Evolutionary conservation across 1,284 basidiomycete species (phyloP).

Genomic region (Boletus austroedulis): DNA sequence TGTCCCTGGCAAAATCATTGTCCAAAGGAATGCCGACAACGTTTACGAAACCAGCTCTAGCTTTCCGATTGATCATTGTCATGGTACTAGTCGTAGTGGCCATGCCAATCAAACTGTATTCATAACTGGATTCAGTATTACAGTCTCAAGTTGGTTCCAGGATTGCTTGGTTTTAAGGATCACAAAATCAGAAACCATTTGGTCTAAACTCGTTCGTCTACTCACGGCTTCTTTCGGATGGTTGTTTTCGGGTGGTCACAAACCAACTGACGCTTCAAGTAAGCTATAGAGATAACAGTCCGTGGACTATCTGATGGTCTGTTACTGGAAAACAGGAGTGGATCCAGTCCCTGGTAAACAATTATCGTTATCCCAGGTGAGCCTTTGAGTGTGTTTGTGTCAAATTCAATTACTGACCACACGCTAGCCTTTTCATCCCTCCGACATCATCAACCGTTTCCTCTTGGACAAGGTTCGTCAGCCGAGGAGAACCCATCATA

Average conservation of each 20-base stretch:
- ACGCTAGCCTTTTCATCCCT: slow-evolving; percentile 2
- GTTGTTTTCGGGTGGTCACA: not conserved
- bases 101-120: not conserved
- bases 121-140: not conserved
- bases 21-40: no score
- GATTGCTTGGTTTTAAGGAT: not conserved
- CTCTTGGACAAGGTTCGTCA: not conserved
- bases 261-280: not conserved
- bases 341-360: not conserved
- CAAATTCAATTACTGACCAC: not conserved
- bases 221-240: not conserved
- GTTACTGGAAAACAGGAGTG: not conserved
- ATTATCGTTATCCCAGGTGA: not conserved
- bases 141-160: not conserved
- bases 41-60: not conserved
- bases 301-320: not conserved
- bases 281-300: not conserved
- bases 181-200: not conserved
- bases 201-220: not conserved
- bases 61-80: not conserved
- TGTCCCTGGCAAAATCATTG: not conserved
- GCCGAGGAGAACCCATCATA: not conserved
- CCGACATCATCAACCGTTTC: not conserved
- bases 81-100: not conserved
- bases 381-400: not conserved